Evolutionary conservation across 2,329 filamentous ascomycete genomes (phyloP).

Genomic region (Escovopsis sp.): DNA sequence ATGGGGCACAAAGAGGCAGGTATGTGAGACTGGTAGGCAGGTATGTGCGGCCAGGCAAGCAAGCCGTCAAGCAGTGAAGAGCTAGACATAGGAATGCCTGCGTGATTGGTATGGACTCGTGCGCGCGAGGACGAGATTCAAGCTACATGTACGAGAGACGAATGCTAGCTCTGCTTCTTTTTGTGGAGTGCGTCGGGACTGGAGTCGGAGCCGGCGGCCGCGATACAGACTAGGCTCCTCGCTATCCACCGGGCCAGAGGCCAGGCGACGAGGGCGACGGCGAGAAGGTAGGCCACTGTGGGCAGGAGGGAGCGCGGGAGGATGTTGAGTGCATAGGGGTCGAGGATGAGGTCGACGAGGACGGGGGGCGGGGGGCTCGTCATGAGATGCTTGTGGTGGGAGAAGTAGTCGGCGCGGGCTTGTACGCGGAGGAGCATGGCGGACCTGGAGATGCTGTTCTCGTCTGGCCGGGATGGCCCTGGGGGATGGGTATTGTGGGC

Average conservation of each 20-base stretch:
- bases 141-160: too few relatives aligned
- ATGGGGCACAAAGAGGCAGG: too few relatives aligned
- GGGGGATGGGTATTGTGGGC: too few relatives aligned
- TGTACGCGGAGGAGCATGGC: slow-evolving; percentile 58
- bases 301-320: slow-evolving; percentile 65
- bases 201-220: slow-evolving; percentile 7
- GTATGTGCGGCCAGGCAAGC: too few relatives aligned
- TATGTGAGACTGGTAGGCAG: too few relatives aligned
- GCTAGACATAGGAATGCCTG: too few relatives aligned
- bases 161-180: slow-evolving; percentile 23
- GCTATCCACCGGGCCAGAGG: slow-evolving; percentile 24
- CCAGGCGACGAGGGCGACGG: slow-evolving; percentile 38
- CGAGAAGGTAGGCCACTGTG: slow-evolving; percentile 51
- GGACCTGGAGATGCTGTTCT: slow-evolving; percentile 23
- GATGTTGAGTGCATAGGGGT: slow-evolving; percentile 68
- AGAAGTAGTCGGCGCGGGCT: slow-evolving; percentile 75
- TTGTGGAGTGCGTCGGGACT: slow-evolving; percentile 5
- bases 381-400: slow-evolving; percentile 62
- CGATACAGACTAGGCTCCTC: slow-evolving; percentile 14
- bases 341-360: slow-evolving; percentile 66
- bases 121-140: too few relatives aligned
- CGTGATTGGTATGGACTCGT: too few relatives aligned
- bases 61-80: too few relatives aligned
- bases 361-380: slow-evolving; percentile 56
- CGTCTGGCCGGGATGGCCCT: background rate